These are phyloP conservation scores for Neocucurbitaria cava DNA, from an alignment of 2,329 filamentous ascomycete genomes.

Conservation along the genomic window DNA sequence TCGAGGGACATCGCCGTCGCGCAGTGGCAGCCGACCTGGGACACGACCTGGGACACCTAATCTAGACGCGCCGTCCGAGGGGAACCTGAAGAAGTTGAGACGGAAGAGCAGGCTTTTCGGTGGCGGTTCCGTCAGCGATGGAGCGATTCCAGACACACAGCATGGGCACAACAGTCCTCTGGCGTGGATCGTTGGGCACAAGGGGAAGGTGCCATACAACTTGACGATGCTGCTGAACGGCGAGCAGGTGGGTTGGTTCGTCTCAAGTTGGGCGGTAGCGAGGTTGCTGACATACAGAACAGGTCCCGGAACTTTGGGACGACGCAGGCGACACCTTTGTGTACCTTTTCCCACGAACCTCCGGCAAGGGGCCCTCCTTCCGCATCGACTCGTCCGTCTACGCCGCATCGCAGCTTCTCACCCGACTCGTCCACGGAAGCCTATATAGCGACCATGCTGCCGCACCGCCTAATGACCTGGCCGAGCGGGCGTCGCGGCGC, in stretches of 20 bases:
- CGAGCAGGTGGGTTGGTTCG: constrained; percentile 53
- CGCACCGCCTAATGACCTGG: constrained; percentile 23
- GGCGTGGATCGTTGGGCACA: constrained; percentile 67
- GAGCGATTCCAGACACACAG: constrained; percentile 16
- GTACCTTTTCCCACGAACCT: constrained; percentile 66
- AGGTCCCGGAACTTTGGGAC: constrained; percentile 68
- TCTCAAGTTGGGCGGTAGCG: constrained; percentile 6
- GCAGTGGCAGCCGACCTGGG: constrained; percentile 32
- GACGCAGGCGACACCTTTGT: constrained; percentile 67
- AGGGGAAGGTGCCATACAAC: constrained; percentile 64
- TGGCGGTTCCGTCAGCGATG: constrained; percentile 32
- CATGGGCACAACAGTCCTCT: constrained; percentile 33
- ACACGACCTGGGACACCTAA: constrained; percentile 33
- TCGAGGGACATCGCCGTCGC: constrained; percentile 35
- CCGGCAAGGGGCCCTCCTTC: constrained; percentile 66
- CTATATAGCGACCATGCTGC: constrained; percentile 50
- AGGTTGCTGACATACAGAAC: constrained; percentile 16
- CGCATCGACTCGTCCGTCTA: constrained; percentile 66
- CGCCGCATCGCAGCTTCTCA: constrained; percentile 63
- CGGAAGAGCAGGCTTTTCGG: constrained; percentile 46
- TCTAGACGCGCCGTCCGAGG: constrained; percentile 22
- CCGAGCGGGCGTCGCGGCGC: constrained; percentile 27
- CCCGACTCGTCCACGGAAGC: constrained; percentile 62
- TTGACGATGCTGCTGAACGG: constrained; percentile 58
- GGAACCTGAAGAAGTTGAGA: constrained; percentile 41